Evolutionary conservation across 306 rosid species (phyloP).

Genomic region (Nissolia schottii): DNA sequence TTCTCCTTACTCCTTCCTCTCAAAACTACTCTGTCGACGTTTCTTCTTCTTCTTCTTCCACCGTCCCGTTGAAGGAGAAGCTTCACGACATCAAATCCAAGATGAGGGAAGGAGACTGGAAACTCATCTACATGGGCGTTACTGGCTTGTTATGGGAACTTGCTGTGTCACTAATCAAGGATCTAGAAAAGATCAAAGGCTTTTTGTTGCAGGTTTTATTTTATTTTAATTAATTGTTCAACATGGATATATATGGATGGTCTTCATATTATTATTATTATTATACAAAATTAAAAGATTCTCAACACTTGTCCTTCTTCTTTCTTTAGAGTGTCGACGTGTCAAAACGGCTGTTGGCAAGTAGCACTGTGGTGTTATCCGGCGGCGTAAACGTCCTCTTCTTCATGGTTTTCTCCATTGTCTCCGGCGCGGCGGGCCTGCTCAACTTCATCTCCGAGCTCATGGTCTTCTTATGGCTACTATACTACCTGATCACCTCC

Average conservation of each 20-base stretch:
- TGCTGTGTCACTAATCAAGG: constrained; percentile 14
- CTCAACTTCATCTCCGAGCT: constrained; percentile 30
- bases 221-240: no score
- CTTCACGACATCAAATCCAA: constrained; percentile 5
- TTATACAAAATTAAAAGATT: no score
- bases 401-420: constrained; percentile 29
- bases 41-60: not conserved
- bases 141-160: constrained; percentile 18
- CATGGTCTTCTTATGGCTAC: constrained; percentile 32
- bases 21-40: not conserved
- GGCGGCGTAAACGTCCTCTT: constrained; percentile 30
- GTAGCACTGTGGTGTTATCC: constrained; percentile 7
- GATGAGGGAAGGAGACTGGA: constrained; percentile 22
- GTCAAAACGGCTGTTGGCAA: constrained; percentile 22
- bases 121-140: constrained; percentile 18
- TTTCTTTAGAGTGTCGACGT: constrained; percentile 21
- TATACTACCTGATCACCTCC: constrained; percentile 35
- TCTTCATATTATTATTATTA: no score
- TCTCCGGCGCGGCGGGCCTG: constrained; percentile 41
- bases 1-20: constrained; percentile 6
- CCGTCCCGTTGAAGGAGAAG: no score
- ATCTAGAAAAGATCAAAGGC: constrained; percentile 20
- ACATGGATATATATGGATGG: no score
- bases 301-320: no score
- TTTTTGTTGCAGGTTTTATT: no score